These are phyloP conservation scores for Venturiaceae sp. DNA, from an alignment of 2,329 filamentous ascomycete genomes.

Conservation along the genomic window DNA sequence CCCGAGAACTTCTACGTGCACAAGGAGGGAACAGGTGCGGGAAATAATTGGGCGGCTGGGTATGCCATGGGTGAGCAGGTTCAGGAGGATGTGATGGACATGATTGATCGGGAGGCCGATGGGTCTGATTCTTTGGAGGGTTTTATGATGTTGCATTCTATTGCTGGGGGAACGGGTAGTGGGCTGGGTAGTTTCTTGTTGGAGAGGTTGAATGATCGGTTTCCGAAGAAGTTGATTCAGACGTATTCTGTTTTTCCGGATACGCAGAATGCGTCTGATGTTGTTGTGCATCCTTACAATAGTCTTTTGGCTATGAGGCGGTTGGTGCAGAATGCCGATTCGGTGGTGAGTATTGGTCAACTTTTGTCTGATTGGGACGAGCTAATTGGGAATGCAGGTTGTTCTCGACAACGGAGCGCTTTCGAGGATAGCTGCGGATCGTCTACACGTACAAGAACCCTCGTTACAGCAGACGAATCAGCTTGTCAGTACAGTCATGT, in stretches of 20 bases:
- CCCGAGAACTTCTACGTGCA: slow-evolving; percentile 98
- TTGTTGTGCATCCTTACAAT: slow-evolving; percentile 98
- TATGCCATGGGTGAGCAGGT: slow-evolving; percentile 88
- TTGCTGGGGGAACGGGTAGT: slow-evolving; percentile 91
- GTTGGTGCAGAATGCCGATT: slow-evolving; percentile 92
- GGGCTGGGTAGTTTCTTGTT: slow-evolving; percentile 93
- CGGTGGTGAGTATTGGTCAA: slow-evolving; percentile 50
- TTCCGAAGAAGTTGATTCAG: slow-evolving; percentile 98
- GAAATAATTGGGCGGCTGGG: slow-evolving; percentile 97
- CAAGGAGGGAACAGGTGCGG: slow-evolving; percentile 85
- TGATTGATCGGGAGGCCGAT: slow-evolving; percentile 97
- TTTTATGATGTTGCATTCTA: slow-evolving; percentile 98
- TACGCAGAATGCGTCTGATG: slow-evolving; percentile 74
- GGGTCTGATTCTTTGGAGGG: slow-evolving; percentile 96
- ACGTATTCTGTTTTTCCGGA: slow-evolving; percentile 98
- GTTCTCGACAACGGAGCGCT: slow-evolving; percentile 94
- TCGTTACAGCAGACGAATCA: slow-evolving; percentile 98
- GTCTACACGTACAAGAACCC: slow-evolving; percentile 88
- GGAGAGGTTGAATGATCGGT: slow-evolving; percentile 91
- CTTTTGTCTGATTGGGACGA: background rate
- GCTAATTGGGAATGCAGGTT: slow-evolving; percentile 34
- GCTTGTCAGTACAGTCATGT: slow-evolving; percentile 96
- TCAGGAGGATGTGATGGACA: slow-evolving; percentile 96
- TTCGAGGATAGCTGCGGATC: slow-evolving; percentile 86
- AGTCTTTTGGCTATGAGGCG: slow-evolving; percentile 85